Base-by-base conservation (phyloP, 2,329 filamentous ascomycete species). In the Ophiostoma ulmi region DNA sequence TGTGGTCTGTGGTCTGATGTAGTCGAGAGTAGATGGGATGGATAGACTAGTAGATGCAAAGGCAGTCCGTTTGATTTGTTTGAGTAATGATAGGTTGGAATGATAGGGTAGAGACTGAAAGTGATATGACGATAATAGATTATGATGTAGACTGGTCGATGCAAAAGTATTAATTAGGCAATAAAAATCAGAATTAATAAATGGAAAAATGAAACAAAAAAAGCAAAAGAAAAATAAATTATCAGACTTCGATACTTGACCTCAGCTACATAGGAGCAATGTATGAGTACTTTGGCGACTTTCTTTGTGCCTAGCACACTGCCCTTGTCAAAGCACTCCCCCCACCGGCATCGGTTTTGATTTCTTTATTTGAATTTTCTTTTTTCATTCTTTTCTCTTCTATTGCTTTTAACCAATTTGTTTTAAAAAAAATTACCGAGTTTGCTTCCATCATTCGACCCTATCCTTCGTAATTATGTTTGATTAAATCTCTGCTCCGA, bases 71-170 rank as follows among this genome's bases (percentile, higher is more conserved):
- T 31, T 20, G 44, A n/a, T 48, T 8, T 7, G 17, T 48, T 48
- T 48, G 17, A 48, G 7, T n/a, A 44, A 39, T 48, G 44, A n/a
- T 48, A 48, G 44, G 44, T 3, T 48, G n/a, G 44, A 20, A 20
- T 20, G 44, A 48, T n/a, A 17, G 31, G 31, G 31, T 13, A 5
- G 17, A 48, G 17, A 48, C 44, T 20, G 4, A 67, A 39, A 67
- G 3, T 63, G 26, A 26, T 63, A 35, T 63, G 58, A 63, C 58
- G 58, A 63, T 63, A 17, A 63, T 63, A 17, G 20, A 26, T 63
- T 63, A 63, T 35, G 58, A 35, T 63, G 58, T 17, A 63, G 26
- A 63, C 44, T 20, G 44, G 44, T 48, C n/a, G 44, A 48, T 48
- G 63, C 17, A 65, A 65, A 22, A 39, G 5, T 48, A 48, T 8